Conservation (phyloP, 441 rosid species). For the Adansonia madagascariensis region DNA sequence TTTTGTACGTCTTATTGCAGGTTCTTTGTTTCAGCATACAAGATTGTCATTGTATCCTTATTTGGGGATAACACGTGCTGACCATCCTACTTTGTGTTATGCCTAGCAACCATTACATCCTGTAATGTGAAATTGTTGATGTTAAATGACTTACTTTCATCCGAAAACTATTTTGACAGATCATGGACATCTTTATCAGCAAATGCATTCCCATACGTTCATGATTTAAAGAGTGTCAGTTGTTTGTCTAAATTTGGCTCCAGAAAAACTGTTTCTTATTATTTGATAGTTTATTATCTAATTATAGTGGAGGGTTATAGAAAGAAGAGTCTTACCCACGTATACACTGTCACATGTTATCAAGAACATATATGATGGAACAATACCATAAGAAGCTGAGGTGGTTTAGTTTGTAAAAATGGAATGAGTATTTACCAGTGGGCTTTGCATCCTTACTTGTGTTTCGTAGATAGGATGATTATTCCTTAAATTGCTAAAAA, state of each 20-base stretch:
- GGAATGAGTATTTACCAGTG: not conserved
- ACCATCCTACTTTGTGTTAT: not conserved
- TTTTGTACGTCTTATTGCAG: not conserved
- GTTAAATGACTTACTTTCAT: not conserved
- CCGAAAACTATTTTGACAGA: not conserved
- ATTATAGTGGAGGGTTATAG: not conserved
- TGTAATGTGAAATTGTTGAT: not conserved
- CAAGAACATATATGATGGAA: not conserved
- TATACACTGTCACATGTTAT: not conserved
- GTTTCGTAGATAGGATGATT: not conserved
- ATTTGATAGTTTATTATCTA: not conserved
- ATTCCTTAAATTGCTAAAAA: conserved; percentile 5
- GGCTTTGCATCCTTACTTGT: not conserved
- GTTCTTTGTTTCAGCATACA: not conserved
- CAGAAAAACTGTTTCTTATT: not conserved
- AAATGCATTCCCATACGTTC: not conserved
- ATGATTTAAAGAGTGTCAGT: not conserved
- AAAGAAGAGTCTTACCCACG: not conserved
- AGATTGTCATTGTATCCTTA: not conserved
- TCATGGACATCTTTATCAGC: not conserved
- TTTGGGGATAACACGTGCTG: not conserved
- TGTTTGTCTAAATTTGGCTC: not conserved
- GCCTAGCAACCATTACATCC: not conserved
- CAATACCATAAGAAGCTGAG: not conserved
- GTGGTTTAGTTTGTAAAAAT: not conserved